These are phyloP conservation scores for Cubamyces sp. DNA, from an alignment of 768 basidiomycete genomes.

Conservation along the genomic window DNA sequence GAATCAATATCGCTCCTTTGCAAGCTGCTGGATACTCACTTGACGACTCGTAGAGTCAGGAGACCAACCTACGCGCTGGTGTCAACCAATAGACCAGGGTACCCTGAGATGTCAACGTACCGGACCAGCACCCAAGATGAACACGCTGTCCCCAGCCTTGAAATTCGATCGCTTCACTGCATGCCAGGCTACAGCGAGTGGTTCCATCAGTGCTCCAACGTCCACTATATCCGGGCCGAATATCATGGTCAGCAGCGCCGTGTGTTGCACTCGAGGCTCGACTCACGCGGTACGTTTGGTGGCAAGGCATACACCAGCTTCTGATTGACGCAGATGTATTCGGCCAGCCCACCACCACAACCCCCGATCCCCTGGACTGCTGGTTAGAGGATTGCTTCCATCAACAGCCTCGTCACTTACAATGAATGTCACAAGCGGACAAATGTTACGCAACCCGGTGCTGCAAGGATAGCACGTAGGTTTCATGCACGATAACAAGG, in stretches of 20 bases:
- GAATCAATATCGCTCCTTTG: not conserved
- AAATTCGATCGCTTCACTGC: conserved; percentile 48
- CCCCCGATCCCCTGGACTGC: conserved; percentile 42
- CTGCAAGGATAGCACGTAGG: conserved; percentile 40
- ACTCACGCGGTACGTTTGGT: conserved; percentile 42
- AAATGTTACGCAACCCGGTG: not conserved
- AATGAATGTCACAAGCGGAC: conserved; percentile 36
- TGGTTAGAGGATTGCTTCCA: no score
- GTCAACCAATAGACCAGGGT: no score
- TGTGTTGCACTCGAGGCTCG: not conserved
- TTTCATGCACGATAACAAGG: conserved; percentile 45
- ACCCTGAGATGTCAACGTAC: conserved; percentile 31
- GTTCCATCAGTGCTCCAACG: conserved; percentile 51
- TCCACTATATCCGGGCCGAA: conserved; percentile 40
- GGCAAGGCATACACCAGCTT: conserved; percentile 45
- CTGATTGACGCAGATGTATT: conserved; percentile 44
- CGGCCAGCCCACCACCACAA: conserved; percentile 47
- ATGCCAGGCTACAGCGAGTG: conserved; percentile 51
- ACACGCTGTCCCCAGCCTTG: conserved; percentile 41
- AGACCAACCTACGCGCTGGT: conserved; percentile 26
- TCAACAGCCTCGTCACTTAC: conserved; percentile 30
- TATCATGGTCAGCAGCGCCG: no score
- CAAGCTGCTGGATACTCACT: conserved; percentile 2
- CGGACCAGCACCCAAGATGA: conserved; percentile 51
- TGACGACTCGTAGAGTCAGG: conserved; percentile 23